Conservation (phyloP, 2,329 filamentous ascomycete genomes). For the Xylaria sp. region DNA sequence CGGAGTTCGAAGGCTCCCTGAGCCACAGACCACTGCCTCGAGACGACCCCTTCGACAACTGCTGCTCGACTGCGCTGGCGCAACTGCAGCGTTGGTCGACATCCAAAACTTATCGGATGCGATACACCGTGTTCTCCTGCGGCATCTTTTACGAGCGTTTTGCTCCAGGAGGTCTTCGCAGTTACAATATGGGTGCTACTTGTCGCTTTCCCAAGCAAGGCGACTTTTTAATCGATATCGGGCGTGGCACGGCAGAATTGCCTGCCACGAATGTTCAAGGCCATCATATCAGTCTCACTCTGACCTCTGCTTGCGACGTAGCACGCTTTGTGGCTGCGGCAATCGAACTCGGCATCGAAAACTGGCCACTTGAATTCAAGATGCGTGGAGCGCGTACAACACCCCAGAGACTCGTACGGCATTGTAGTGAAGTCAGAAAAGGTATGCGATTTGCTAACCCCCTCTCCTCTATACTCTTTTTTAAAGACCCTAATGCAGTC, state of each 20-base stretch:
- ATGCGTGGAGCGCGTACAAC: constrained; percentile 63
- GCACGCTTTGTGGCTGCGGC: constrained; percentile 67
- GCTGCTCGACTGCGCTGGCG: constrained; percentile 50
- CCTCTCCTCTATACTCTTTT: neutral
- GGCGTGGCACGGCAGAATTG: constrained; percentile 52
- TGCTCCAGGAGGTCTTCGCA: constrained; percentile 58
- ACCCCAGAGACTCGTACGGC: constrained; percentile 52
- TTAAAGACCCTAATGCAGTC: constrained; percentile 16
- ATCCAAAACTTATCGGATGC: constrained; percentile 47
- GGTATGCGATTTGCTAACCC: constrained; percentile 31
- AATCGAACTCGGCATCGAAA: constrained; percentile 52
- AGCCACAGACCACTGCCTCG: constrained; percentile 41
- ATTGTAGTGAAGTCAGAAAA: constrained; percentile 46
- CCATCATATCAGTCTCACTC: constrained; percentile 50
- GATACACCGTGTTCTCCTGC: constrained; percentile 66
- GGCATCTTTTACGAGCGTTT: constrained; percentile 74
- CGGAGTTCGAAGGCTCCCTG: constrained; percentile 67
- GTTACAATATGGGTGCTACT: constrained; percentile 53
- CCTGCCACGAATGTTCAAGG: constrained; percentile 50
- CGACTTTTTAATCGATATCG: constrained; percentile 61
- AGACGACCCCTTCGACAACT: constrained; percentile 56
- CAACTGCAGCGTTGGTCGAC: constrained; percentile 44
- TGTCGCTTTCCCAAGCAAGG: constrained; percentile 52
- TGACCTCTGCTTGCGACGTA: constrained; percentile 67
- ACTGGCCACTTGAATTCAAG: constrained; percentile 64